Base-by-base conservation (phyloP, 306 rosid species). In the Vigna trinervia region DNA sequence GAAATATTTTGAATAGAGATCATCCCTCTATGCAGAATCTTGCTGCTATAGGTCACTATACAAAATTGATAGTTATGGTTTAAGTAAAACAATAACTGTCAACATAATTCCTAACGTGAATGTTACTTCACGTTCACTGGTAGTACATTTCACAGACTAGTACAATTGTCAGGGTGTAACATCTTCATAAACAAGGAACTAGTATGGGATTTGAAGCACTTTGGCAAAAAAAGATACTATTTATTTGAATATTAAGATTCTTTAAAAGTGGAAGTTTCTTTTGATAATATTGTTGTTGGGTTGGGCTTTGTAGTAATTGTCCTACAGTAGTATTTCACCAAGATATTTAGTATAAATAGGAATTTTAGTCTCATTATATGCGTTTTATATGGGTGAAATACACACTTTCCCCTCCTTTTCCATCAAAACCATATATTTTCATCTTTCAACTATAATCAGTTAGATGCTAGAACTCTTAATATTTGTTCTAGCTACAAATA, bases 391-490 rank as follows among this genome's bases (percentile, higher is more conserved):
- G n/a, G 41, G 46, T 14, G 28, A 43, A 41, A 43, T 13, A 26
- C 12, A 26, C 11, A 15, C 13, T 59, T 45, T 46, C 47, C 19
- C 28, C 9, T 2, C 5, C 54, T 22, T 72, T 54, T 52, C 23
- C 66, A 38, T 72, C 20, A 59, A 56, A 22, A 39, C 23, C 52
- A 30, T 53, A 54, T 36, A 38, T 56, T 56, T 56, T 56, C 14
- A 23, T 23, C 34, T 38, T 54, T 59, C 69, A 59, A 59, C 47
- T 26, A 73, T 58, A 74, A 9, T 43, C 13, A 26, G 50, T 14
- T 19, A 46, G 8, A 51, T 4, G 66, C 75, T 48, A 75, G 28
- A 65, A 34, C 46, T 61, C 32, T 69, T 51, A 19, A 63, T 39
- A 30, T 22, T 70, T 68, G 80, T 4, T 74, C 70, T 50, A 47